These are phyloP conservation scores for Talaromyces sp. DNA, from an alignment of 2,329 filamentous ascomycete species.

Conservation along the genomic window DNA sequence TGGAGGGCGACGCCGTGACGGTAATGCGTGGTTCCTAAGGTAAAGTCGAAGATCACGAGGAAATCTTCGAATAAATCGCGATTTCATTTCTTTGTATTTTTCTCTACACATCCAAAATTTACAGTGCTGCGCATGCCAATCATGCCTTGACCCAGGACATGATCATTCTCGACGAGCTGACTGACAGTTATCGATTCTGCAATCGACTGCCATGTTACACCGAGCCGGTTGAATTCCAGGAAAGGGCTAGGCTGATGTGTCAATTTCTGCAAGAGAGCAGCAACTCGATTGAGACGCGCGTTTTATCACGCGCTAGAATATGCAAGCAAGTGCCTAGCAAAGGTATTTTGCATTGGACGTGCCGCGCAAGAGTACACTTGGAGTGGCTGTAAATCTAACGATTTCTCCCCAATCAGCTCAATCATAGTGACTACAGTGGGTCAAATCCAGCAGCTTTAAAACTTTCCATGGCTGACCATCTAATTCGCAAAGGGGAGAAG, in stretches of 20 bases:
- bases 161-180: not conserved
- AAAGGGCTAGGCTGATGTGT: not conserved
- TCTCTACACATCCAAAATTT: not conserved
- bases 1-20: not conserved
- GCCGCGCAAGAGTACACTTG: not conserved
- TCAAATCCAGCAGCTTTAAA: not conserved
- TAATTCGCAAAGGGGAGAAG: not conserved
- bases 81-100: too few relatives aligned
- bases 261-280: not conserved
- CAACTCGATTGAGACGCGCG: not conserved
- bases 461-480: not conserved
- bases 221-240: not conserved
- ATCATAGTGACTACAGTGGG: not conserved
- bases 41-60: not conserved
- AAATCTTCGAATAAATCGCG: not conserved
- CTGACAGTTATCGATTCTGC: not conserved
- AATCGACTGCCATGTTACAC: not conserved
- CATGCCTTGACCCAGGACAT: not conserved
- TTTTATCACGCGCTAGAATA: not conserved
- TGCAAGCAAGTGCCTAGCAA: not conserved
- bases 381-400: too few relatives aligned
- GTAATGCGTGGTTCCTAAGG: not conserved
- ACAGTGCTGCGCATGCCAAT: not conserved
- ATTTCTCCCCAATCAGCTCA: not conserved
- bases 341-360: not conserved